Evolutionary conservation across 2,329 filamentous ascomycete species (phyloP).

Genomic region (Calonectria pseudoturangicola): DNA sequence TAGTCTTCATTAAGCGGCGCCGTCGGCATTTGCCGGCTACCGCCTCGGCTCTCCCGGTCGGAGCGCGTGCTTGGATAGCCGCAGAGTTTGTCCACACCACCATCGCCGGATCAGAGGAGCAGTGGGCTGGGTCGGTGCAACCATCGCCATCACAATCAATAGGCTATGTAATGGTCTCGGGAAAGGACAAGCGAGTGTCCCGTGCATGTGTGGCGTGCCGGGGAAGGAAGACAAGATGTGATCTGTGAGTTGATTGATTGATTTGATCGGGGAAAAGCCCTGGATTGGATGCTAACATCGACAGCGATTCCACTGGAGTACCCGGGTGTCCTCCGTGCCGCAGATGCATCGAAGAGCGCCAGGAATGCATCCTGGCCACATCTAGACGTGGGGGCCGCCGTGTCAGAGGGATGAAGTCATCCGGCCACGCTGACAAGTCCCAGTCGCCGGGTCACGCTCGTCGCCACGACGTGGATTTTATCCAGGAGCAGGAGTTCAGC

Average conservation of each 20-base stretch:
- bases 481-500: not conserved
- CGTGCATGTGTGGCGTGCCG: slow-evolving; percentile 46
- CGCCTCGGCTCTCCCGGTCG: slow-evolving; percentile 17
- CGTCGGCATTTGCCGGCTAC: slow-evolving; percentile 37
- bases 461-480: slow-evolving; percentile 12
- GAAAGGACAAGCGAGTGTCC: slow-evolving; percentile 46
- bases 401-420: slow-evolving; percentile 51
- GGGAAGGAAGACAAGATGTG: slow-evolving; percentile 47
- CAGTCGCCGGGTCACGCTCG: not conserved
- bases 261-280: not conserved
- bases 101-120: not conserved
- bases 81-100: not conserved
- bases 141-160: slow-evolving; percentile 29
- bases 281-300: not conserved
- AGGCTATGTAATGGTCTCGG: slow-evolving; percentile 24
- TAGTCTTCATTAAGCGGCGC: slow-evolving; percentile 24
- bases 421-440: not conserved
- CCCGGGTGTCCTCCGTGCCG: slow-evolving; percentile 61
- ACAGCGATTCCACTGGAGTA: slow-evolving; percentile 58
- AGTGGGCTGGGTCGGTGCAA: not conserved
- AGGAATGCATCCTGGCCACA: slow-evolving; percentile 63
- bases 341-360: slow-evolving; percentile 61
- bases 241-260: slow-evolving; percentile 40
- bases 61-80: slow-evolving; percentile 2
- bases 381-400: slow-evolving; percentile 63